Evolutionary conservation across 306 rosid genomes (phyloP), one percentile per base, ranked within the genome.

Genomic region (Acacia crassicarpa): DNA sequence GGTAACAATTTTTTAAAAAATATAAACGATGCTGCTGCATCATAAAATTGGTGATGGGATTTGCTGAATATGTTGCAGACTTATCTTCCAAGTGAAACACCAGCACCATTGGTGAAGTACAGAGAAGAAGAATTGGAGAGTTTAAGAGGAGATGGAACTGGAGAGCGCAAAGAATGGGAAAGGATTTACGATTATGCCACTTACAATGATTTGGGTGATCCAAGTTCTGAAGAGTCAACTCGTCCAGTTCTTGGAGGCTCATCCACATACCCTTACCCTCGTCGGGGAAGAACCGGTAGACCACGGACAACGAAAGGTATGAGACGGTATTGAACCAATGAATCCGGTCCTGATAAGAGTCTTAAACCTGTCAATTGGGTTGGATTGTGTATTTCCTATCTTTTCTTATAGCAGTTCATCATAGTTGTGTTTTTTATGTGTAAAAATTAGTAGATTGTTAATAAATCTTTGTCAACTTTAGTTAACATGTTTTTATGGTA

Each of bases 251-350:
- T 93, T 0, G 98, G 97, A 81, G 93, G 98, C 65, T 86, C 93
- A 23, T 62, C 35, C 61, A 33, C 81, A 23, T 83, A 68, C 74
- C 94, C 98, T 61, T 91, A 93, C 71, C 98, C 97, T 80, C 89
- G 98, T 3, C 85, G 98, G 41, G 97, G 93, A 77, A 91, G 98
- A 90, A 93, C 94, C 0, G 97, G 94, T 15, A 85, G 94, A 83
- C 32, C 81, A 30, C 87, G 87, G 33, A 67, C 91, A 3, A 41
- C 40, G 0, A 80, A 84, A 84, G 97, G 98, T 90, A 48, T 48
- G 48, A 44, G 3, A 8, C 41, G 8, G 41, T 38, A 38, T 38
- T 38, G 6, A 1, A 38, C 41, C 41, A 6, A 38, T 38, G 41
- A 38, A 38, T 38, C 41, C 41, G 41, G 41, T 38, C 41, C 41